Conservation (phyloP, 345 rosid genomes). For the Citrus maxima region DNA sequence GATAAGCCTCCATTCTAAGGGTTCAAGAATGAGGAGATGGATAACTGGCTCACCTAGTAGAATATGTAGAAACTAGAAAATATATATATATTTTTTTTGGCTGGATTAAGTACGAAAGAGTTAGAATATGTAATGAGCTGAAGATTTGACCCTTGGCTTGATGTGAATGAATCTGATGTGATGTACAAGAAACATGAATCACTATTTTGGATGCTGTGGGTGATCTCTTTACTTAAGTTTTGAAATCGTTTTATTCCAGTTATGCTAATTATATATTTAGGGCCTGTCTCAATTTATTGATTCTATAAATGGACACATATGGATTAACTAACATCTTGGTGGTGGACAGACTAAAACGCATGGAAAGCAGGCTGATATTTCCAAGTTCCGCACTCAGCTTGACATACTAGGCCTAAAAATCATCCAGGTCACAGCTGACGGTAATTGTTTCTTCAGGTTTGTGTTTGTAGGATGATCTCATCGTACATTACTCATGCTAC, state of each 20-base stretch:
- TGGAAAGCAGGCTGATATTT: slow-evolving; percentile 63
- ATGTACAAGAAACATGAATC: background rate
- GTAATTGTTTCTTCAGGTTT: slow-evolving; percentile 97
- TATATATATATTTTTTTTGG: too few relatives aligned
- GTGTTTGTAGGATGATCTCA: slow-evolving; percentile 22
- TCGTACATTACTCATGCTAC: background rate
- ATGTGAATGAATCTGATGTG: background rate
- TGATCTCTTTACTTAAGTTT: background rate
- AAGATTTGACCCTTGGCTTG: background rate
- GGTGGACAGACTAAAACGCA: slow-evolving; percentile 56
- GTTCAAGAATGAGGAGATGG: background rate
- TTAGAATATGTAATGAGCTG: background rate
- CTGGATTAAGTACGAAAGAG: background rate
- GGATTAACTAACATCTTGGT: slow-evolving; percentile 1
- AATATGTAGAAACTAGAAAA: background rate
- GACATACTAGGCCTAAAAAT: slow-evolving; percentile 71
- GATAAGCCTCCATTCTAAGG: background rate
- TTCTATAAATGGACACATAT: slow-evolving; percentile 1
- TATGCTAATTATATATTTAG: background rate
- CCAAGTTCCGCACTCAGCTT: slow-evolving; percentile 63
- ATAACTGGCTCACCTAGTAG: background rate
- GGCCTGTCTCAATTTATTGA: background rate
- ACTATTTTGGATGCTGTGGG: background rate
- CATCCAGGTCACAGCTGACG: slow-evolving; percentile 78
- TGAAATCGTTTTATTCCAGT: background rate